Percentiles rank a stretch among this genome's conserved stretches.
Evolutionary conservation across 2,329 filamentous ascomycete species (phyloP).

Genomic region (Pestalotiopsis sp.): DNA sequence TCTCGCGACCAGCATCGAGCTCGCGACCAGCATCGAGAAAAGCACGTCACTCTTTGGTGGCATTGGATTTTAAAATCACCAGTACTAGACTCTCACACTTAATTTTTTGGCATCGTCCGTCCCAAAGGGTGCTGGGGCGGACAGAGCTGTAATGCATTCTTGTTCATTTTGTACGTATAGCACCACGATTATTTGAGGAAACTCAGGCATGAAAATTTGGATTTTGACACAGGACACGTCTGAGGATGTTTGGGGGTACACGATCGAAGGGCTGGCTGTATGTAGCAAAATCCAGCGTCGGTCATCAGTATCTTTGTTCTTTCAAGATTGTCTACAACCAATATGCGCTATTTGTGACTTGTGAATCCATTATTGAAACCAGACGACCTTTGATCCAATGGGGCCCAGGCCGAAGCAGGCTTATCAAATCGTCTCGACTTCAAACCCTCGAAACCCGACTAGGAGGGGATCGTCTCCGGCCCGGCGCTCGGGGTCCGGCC

Average conservation of each 20-base stretch:
- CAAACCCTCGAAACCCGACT: not conserved
- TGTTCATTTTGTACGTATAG: conserved; percentile 13
- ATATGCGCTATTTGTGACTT: not conserved
- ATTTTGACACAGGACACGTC: not conserved
- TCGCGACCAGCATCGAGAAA: not conserved
- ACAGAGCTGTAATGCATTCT: conserved; percentile 9
- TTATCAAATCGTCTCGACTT: not conserved
- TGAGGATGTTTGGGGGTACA: not conserved
- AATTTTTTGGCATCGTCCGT: conserved; percentile 3
- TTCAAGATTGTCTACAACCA: not conserved
- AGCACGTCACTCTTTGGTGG: not conserved
- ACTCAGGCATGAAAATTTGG: conserved; percentile 6
- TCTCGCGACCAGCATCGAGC: not conserved
- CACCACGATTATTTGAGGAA: not conserved
- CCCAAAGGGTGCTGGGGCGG: not conserved
- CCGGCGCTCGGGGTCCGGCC: conserved; percentile 6
- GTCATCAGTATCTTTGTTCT: not conserved
- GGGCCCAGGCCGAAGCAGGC: too few relatives aligned
- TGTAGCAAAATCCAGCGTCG: conserved; percentile 8
- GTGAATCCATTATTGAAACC: not conserved
- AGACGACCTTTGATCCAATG: too few relatives aligned
- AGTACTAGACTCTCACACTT: conserved; percentile 12
- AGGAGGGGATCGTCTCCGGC: not conserved
- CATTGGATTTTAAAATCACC: conserved; percentile 3
- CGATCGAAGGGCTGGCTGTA: not conserved